Evolutionary conservation across 2,329 filamentous ascomycete species (phyloP), one percentile per base, ranked within the genome.

Genomic region (Amphichorda felina): DNA sequence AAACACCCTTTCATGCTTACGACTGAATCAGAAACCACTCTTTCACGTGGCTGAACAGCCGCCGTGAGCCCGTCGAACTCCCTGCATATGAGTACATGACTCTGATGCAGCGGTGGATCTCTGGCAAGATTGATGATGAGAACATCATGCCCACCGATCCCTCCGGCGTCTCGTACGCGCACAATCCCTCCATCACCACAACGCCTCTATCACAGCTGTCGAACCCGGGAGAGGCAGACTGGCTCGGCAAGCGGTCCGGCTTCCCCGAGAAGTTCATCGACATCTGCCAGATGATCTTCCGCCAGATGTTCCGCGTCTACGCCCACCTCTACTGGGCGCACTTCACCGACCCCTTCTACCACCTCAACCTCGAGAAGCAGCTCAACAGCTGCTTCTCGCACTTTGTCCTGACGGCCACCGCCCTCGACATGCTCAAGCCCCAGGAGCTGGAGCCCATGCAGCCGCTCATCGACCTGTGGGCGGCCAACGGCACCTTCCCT

Each of bases 281-380:
- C 41, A 87, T 94, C 47, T 91, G 89, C 66, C 87, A 93, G 66
- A 81, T 81, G 45, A 91, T 95, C 50, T 89, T 95, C 66, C 82
- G 88, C 49, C 91, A 95, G 62, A 96, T 98, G 82, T 96, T 98
- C 70, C 83, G 91, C 40, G 89, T 95, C 47, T 98, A 98, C 54
- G 82, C 91, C 33, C 91, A 98, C 60, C 77, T 98, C 41, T 98
- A 98, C 68, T 95, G 94, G 73, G 85, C 88, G 38, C 91, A 98
- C 60, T 98, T 85, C 59, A 65, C 79, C 41, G 82, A 86, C 45
- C 82, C 82, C 5, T 86, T 87, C 59, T 89, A 86, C 61, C 80
- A 88, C 56, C 70, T 89, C 44, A 86, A 83, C 61, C 64, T 82
- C 8, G 79, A 82, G 56, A 82, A 87, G 55, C 80, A 85, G 48